A percentile compares a stretch with the other conserved stretches of the same genome.
These are phyloP conservation scores for Vanrija sp. DNA, from an alignment of 1,284 basidiomycete species.

Conservation along the genomic window DNA sequence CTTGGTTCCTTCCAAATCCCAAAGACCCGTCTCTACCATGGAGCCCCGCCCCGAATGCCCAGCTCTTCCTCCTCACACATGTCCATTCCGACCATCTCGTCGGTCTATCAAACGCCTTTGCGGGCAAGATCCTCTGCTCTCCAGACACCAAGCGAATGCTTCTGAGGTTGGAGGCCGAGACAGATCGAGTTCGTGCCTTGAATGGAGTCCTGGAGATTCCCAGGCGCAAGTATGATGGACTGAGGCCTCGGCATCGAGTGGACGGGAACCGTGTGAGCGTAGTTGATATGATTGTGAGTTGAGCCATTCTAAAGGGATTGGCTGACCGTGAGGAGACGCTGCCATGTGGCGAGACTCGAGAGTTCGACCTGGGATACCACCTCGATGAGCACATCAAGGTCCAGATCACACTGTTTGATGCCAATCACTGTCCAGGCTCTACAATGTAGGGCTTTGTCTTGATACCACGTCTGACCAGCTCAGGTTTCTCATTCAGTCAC, in stretches of 20 bases:
- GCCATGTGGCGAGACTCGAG: conserved; percentile 54
- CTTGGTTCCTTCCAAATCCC: conserved; percentile 16
- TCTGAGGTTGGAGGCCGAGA: conserved; percentile 65
- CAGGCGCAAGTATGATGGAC: conserved; percentile 51
- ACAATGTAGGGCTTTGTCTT: conserved; percentile 63
- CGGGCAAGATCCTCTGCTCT: conserved; percentile 64
- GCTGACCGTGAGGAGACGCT: conserved; percentile 22
- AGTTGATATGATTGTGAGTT: conserved; percentile 34
- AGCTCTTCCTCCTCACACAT: conserved; percentile 71
- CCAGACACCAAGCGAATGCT: conserved; percentile 77
- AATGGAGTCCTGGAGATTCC: conserved; percentile 57
- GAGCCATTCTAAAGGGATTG: not conserved
- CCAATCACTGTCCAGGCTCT: conserved; percentile 91
- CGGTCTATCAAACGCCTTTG: conserved; percentile 34
- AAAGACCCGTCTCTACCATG: conserved; percentile 4
- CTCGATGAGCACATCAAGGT: conserved; percentile 52
- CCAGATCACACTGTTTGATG: conserved; percentile 75
- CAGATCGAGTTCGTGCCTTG: conserved; percentile 57
- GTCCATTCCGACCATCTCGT: conserved; percentile 72
- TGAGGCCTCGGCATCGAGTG: not conserved
- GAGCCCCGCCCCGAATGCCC: conserved; percentile 51
- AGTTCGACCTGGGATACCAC: conserved; percentile 56
- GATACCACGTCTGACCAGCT: not conserved
- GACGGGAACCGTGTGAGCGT: conserved; percentile 25
- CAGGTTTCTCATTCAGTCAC: conserved; percentile 83